Conservation (phyloP, 495 filamentous ascomycete genomes). For the Aspergillus indologenus region DNA sequence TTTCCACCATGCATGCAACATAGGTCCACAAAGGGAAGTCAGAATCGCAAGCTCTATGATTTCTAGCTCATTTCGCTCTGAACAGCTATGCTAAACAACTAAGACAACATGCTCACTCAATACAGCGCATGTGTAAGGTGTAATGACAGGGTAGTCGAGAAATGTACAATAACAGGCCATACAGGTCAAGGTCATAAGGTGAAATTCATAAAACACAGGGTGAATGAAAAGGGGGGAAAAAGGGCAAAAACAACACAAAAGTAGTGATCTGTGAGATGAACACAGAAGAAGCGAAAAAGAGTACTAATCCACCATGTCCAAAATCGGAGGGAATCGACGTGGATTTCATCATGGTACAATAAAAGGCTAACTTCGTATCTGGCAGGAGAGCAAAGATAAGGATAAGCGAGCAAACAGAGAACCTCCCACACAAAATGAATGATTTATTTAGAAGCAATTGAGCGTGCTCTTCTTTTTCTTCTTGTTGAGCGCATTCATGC, state of each 20-base stretch:
- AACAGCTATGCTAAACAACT: neutral
- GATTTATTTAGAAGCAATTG: constrained; percentile 76
- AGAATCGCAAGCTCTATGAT: neutral
- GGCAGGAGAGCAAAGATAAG: constrained; percentile 17
- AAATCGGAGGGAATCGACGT: constrained; percentile 34
- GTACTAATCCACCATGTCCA: constrained; percentile 24
- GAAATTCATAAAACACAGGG: constrained; percentile 19
- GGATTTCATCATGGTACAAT: constrained; percentile 53
- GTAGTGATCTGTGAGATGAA: constrained; percentile 12
- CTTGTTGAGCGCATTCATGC: constrained; percentile 85
- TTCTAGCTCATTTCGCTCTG: neutral
- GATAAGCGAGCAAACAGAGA: constrained; percentile 20
- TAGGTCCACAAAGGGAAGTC: neutral
- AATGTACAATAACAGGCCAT: constrained; percentile 4
- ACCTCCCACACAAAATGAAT: constrained; percentile 6
- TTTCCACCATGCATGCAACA: neutral
- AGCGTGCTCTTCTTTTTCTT: constrained; percentile 96
- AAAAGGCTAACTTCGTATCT: constrained; percentile 42
- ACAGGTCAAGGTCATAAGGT: constrained; percentile 16
- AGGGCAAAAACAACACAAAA: constrained; percentile 11
- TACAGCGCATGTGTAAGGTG: neutral
- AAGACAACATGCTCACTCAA: neutral
- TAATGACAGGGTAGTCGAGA: constrained; percentile 2
- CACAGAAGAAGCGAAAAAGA: constrained; percentile 17
- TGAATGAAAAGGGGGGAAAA: constrained; percentile 5